Evolutionary conservation across 2,329 filamentous ascomycete genomes (phyloP).

Genomic region (Ascochyta koolunga): DNA sequence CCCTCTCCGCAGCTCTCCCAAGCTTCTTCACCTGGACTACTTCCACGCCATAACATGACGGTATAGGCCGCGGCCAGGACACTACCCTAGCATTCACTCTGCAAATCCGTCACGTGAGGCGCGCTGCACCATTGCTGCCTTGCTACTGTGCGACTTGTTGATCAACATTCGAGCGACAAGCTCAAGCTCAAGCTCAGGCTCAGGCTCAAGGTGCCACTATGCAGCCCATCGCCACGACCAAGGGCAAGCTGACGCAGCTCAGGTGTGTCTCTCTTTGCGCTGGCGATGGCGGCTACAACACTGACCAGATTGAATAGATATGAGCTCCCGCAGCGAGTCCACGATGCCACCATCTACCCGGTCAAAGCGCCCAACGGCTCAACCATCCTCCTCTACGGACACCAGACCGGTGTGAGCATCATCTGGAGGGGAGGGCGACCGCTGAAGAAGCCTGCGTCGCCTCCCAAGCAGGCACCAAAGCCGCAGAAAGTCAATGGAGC

Average conservation of each 20-base stretch:
- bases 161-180: background rate
- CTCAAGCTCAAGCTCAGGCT: slow-evolving; percentile 9
- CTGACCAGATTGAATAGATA: slow-evolving; percentile 54
- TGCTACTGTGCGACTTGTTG: background rate
- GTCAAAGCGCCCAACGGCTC: slow-evolving; percentile 65
- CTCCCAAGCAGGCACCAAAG: slow-evolving; percentile 38
- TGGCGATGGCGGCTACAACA: background rate
- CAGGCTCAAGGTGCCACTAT: slow-evolving; percentile 52
- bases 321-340: slow-evolving; percentile 63
- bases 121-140: background rate
- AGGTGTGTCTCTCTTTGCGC: slow-evolving; percentile 22
- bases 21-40: slow-evolving; percentile 11
- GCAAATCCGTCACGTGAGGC: background rate
- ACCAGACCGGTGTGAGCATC: slow-evolving; percentile 63
- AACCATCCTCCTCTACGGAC: slow-evolving; percentile 65
- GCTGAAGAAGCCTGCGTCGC: slow-evolving; percentile 46
- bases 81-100: background rate
- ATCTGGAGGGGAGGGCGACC: slow-evolving; percentile 65
- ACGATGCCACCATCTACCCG: slow-evolving; percentile 64
- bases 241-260: slow-evolving; percentile 43
- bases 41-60: background rate
- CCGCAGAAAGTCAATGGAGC: slow-evolving; percentile 51
- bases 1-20: slow-evolving; percentile 22
- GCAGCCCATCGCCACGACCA: slow-evolving; percentile 70
- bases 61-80: background rate